phyloP scores from a whole-genome alignment of 2,329 filamentous ascomycete species.

The Gnomoniopsis sp. region DNA sequence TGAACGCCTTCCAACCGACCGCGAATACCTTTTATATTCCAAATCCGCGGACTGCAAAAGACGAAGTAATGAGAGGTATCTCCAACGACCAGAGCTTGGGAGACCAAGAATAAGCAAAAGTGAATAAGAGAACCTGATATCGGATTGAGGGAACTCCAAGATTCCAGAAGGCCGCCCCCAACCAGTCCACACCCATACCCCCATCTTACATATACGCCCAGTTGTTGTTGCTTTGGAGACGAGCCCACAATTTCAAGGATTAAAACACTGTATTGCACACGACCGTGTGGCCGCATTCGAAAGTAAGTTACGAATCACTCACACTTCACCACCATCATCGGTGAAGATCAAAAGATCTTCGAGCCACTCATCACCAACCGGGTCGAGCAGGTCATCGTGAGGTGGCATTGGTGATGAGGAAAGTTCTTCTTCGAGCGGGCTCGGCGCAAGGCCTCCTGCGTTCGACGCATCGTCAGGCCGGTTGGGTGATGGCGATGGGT shows the following conservation, averaged over 20 bases:
- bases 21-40: background rate
- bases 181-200: background rate
- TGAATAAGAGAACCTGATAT: background rate
- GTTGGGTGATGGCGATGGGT: conserved; percentile 14
- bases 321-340: conserved; percentile 7
- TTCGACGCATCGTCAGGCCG: conserved; percentile 6
- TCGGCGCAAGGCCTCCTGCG: conserved; percentile 13
- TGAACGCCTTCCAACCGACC: conserved; percentile 7
- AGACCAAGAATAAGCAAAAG: background rate
- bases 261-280: background rate
- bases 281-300: background rate
- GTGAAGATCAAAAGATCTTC: conserved; percentile 18
- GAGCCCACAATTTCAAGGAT: background rate
- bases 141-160: background rate
- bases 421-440: conserved; percentile 17
- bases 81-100: background rate
- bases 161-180: background rate
- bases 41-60: background rate
- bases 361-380: conserved; percentile 15
- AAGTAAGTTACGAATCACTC: background rate
- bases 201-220: background rate
- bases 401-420: conserved; percentile 13
- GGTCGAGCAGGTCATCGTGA: conserved; percentile 11
- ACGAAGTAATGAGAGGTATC: background rate
- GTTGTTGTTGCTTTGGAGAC: background rate